Conservation (phyloP, 1,284 basidiomycete species). For the Crocinoboletus sp. region DNA sequence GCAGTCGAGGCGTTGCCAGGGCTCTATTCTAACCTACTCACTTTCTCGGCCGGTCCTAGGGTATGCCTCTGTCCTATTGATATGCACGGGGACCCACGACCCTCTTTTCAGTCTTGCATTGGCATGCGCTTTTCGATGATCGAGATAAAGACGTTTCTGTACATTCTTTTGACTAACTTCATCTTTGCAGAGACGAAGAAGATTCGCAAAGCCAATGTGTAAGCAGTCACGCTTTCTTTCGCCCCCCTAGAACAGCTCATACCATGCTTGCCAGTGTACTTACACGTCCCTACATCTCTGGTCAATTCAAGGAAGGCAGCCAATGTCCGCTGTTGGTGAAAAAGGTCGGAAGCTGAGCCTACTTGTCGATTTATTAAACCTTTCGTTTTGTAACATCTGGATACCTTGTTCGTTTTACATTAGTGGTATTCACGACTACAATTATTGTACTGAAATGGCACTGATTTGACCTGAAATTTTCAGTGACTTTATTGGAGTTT, state of each 20-base stretch:
- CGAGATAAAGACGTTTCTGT: constrained; percentile 74
- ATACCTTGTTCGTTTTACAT: not conserved
- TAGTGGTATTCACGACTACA: too few relatives aligned
- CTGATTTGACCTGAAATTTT: too few relatives aligned
- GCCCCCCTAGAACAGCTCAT: not conserved
- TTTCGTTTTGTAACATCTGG: constrained; percentile 1
- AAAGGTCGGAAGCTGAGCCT: constrained; percentile 14
- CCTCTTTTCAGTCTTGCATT: constrained; percentile 65
- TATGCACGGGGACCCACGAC: not conserved
- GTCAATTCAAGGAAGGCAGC: constrained; percentile 58
- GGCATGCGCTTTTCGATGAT: constrained; percentile 75
- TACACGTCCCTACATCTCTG: constrained; percentile 63
- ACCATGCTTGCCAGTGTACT: constrained; percentile 47
- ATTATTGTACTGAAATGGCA: too few relatives aligned
- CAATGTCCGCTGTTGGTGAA: constrained; percentile 60
- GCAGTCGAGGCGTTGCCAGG: constrained; percentile 58
- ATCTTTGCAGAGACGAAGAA: constrained; percentile 53
- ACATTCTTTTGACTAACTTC: constrained; percentile 63
- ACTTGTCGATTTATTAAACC: not conserved
- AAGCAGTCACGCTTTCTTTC: constrained; percentile 27
- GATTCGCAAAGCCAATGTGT: constrained; percentile 70
- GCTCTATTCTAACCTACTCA: constrained; percentile 62
- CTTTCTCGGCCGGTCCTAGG: constrained; percentile 75
- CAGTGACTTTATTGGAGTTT: too few relatives aligned
- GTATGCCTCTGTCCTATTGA: constrained; percentile 39